These are phyloP conservation scores for Furcasterigmium sp. DNA, from an alignment of 2,329 filamentous ascomycete species.

Conservation along the genomic window DNA sequence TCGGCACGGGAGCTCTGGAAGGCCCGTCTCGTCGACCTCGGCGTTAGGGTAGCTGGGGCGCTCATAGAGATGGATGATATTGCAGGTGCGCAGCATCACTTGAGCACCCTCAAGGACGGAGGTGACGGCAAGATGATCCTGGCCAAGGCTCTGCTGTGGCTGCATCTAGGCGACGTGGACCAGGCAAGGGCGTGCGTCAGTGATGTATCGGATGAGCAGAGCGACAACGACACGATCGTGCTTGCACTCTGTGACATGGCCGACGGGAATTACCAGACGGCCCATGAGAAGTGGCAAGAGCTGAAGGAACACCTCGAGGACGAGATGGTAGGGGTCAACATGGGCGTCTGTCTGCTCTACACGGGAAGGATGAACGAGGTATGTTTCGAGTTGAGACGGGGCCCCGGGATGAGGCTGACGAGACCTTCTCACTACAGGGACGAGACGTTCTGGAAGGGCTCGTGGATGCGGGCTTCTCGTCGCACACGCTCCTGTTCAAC, in stretches of 20 bases:
- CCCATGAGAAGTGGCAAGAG: constrained; percentile 56
- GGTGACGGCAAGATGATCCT: constrained; percentile 35
- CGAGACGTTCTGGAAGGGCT: constrained; percentile 61
- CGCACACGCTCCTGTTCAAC: constrained; percentile 82
- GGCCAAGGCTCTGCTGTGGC: constrained; percentile 62
- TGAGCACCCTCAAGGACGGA: constrained; percentile 50
- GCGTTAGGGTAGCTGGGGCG: constrained; percentile 59
- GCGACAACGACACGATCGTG: constrained; percentile 44
- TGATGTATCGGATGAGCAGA: constrained; percentile 17
- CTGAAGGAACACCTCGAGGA: constrained; percentile 38
- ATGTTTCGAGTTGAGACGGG: constrained; percentile 15
- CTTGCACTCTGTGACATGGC: constrained; percentile 71
- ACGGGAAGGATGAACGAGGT: constrained; percentile 70
- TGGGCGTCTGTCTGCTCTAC: constrained; percentile 81
- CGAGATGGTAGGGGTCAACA: constrained; percentile 74
- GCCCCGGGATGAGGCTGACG: constrained; percentile 14
- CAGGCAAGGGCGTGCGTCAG: constrained; percentile 55
- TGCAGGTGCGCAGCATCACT: constrained; percentile 69
- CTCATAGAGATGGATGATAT: constrained; percentile 85
- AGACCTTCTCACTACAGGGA: constrained; percentile 48
- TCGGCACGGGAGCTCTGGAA: constrained; percentile 64
- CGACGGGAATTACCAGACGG: constrained; percentile 64
- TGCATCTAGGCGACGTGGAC: constrained; percentile 72
- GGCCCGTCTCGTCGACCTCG: constrained; percentile 67
- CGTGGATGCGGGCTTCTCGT: constrained; percentile 58